A percentile compares a stretch with the other conserved stretches of the same genome.
These are phyloP conservation scores for Salix brachista DNA, from an alignment of 345 rosid species.

Conservation along the genomic window DNA sequence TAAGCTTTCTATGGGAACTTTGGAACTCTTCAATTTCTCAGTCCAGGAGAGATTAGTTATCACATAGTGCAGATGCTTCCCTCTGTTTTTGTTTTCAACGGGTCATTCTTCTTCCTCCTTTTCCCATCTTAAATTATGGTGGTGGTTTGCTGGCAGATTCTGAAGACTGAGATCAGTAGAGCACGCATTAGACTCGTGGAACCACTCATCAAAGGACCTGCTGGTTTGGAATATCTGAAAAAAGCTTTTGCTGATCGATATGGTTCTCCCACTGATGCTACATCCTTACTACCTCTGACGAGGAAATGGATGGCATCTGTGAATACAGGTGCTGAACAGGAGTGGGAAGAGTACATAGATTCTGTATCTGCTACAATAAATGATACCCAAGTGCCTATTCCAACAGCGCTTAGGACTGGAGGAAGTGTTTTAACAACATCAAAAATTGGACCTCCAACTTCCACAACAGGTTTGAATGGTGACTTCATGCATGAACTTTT, in stretches of 20 bases:
- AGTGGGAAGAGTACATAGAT: constrained; percentile 12
- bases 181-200: constrained; percentile 71
- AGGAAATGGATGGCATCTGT: constrained; percentile 58
- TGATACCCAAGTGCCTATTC: not conserved
- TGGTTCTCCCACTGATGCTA: constrained; percentile 53
- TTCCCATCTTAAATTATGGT: not conserved
- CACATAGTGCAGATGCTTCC: not conserved
- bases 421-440: not conserved
- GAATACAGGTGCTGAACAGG: constrained; percentile 5
- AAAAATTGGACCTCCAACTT: not conserved
- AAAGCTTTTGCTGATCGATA: constrained; percentile 54
- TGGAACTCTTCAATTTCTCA: too few species aligned
- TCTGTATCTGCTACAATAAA: constrained; percentile 1
- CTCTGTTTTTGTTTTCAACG: not conserved
- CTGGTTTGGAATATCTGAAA: constrained; percentile 65
- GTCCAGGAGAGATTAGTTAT: too few species aligned
- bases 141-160: constrained; percentile 37
- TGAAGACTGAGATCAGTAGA: constrained; percentile 66
- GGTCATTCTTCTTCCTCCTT: not conserved
- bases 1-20: too few species aligned
- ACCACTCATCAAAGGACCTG: constrained; percentile 75
- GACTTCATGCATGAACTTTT: not conserved
- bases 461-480: not conserved
- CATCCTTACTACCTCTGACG: constrained; percentile 49
- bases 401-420: constrained; percentile 11